phyloP scores from a whole-genome alignment of 1,284 basidiomycete genomes.

The Puccinia brachypodii region DNA sequence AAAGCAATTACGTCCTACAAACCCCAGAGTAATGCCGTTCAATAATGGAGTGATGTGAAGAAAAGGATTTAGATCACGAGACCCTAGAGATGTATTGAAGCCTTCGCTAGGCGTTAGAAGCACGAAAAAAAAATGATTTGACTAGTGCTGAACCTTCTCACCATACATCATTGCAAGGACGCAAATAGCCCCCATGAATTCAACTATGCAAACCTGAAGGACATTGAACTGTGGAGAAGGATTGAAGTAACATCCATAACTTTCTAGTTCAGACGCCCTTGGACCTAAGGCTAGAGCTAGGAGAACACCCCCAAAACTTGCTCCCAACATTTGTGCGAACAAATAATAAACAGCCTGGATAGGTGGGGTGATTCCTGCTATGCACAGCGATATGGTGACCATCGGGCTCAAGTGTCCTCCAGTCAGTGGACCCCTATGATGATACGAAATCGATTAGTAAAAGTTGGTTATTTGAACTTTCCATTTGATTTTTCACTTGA shows the following conservation, averaged over 20 bases:
- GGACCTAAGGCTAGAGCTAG: constrained; percentile 7
- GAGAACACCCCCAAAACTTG: constrained; percentile 7
- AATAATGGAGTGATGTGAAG: constrained; percentile 4
- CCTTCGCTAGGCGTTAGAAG: not conserved
- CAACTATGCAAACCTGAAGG: constrained; percentile 10
- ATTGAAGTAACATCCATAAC: constrained; percentile 32
- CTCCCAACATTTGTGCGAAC: constrained; percentile 22
- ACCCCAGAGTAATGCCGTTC: constrained; percentile 24
- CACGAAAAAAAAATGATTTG: not conserved
- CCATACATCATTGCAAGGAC: constrained; percentile 34
- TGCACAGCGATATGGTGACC: constrained; percentile 23
- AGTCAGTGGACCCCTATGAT: constrained; percentile 9
- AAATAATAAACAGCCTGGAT: constrained; percentile 11
- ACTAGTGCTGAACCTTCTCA: not conserved
- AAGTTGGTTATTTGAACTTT: not conserved
- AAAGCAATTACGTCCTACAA: not conserved
- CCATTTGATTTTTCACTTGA: not conserved
- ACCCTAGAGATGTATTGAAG: not conserved
- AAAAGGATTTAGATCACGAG: not conserved
- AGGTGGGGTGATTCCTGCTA: constrained; percentile 14
- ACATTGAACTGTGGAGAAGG: not conserved
- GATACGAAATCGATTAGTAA: not conserved
- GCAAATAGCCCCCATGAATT: constrained; percentile 27
- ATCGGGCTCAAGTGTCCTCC: constrained; percentile 31
- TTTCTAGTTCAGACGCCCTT: not conserved